phyloP scores from a whole-genome alignment of 2,329 filamentous ascomycete genomes.

The Fonsecaea pedrosoi region DNA sequence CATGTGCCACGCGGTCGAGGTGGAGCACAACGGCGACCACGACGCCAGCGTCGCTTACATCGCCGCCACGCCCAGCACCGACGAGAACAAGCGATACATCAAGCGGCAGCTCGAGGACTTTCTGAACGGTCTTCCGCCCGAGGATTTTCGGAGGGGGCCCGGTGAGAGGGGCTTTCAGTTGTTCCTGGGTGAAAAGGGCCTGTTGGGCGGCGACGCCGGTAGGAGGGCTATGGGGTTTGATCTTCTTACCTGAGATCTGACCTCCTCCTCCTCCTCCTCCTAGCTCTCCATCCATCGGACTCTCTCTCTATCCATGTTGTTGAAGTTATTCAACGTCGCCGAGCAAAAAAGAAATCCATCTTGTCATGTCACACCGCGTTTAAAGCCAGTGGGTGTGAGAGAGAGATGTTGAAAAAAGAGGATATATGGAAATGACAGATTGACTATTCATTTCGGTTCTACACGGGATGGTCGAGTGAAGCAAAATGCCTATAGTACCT shows the following conservation, averaged over 20 bases:
- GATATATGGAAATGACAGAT: no score
- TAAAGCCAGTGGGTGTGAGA: no score
- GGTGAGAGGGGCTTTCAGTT: constrained; percentile 28
- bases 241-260: constrained; percentile 15
- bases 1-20: constrained; percentile 51
- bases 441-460: no score
- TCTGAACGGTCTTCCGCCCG: constrained; percentile 60
- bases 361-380: no score
- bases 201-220: constrained; percentile 31
- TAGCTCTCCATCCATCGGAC: not conserved
- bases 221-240: constrained; percentile 34
- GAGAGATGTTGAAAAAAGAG: no score
- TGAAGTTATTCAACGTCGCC: no score
- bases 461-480: no score
- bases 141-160: constrained; percentile 36
- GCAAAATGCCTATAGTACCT: no score
- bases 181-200: constrained; percentile 30
- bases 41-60: constrained; percentile 49
- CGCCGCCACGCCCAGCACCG: constrained; percentile 47
- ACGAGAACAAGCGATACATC: constrained; percentile 44
- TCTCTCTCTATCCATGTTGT: no score
- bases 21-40: constrained; percentile 46
- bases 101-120: constrained; percentile 59
- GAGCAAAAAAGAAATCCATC: no score
- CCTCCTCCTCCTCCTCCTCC: no score